Percentiles rank a stretch among this genome's conserved stretches.
These are phyloP conservation scores for Xerocomellus intermedius DNA, from an alignment of 768 basidiomycete species.

Conservation along the genomic window DNA sequence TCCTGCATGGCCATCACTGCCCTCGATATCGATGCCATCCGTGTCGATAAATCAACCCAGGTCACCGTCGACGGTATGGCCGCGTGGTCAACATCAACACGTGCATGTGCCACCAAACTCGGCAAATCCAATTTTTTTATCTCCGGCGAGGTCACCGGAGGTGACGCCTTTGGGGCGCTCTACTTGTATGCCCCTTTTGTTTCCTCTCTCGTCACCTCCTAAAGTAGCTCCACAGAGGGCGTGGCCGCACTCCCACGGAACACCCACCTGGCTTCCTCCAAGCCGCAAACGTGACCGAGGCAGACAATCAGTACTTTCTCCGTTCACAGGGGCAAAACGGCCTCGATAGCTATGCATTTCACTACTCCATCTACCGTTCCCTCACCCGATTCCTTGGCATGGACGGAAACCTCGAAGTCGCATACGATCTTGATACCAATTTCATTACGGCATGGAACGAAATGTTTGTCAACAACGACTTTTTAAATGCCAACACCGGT, in stretches of 20 bases:
- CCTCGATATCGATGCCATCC: conserved; percentile 90
- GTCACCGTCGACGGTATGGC: conserved; percentile 81
- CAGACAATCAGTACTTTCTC: conserved; percentile 74
- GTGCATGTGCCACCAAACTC: conserved; percentile 66
- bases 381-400: conserved; percentile 88
- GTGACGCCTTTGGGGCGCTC: conserved; percentile 83
- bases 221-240: conserved; percentile 52
- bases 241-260: conserved; percentile 79
- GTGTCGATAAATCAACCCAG: conserved; percentile 94
- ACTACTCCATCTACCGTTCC: conserved; percentile 90
- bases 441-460: conserved; percentile 90
- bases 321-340: conserved; percentile 59
- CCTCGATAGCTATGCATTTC: conserved; percentile 84
- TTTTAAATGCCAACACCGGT: conserved; percentile 69
- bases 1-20: conserved; percentile 86
- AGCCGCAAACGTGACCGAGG: conserved; percentile 64
- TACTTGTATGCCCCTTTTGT: conserved; percentile 60
- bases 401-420: conserved; percentile 92
- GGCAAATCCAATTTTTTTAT: conserved; percentile 90
- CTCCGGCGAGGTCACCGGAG: conserved; percentile 92
- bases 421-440: conserved; percentile 79
- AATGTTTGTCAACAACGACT: conserved; percentile 87
- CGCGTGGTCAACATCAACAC: conserved; percentile 69
- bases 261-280: conserved; percentile 63
- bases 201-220: not conserved